Base-by-base conservation (phyloP, 441 rosid genomes). In the Arabidopsis hybrid region DNA sequence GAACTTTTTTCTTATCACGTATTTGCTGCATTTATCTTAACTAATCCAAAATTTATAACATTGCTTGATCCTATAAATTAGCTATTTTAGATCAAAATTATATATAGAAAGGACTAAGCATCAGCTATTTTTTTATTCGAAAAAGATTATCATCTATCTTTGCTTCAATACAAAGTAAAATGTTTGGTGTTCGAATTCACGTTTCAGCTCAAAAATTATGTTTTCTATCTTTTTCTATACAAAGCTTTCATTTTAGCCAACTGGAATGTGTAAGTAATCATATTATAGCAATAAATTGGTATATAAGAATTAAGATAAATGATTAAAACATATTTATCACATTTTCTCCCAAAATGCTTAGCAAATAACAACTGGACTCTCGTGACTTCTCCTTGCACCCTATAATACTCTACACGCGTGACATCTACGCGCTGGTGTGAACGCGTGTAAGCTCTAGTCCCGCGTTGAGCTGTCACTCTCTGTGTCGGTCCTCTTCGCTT, bases 401-500 rank as follows among this genome's bases (percentile, higher is more conserved):
- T 52, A 11, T 14, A 34, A 21, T 21, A 21, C 14, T 49, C 0
- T 5, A 62, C 10, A 21, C 26, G 26, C 26, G 26, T 21, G 26
- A 21, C 26, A 21, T 21, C 26, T 21, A 77, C 80, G 80, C 80
- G 80, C 72, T 76, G 0, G 0, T 7, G 34, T 10, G n/a, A 43
- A 3, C 72, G 72, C 76, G 72, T 43, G 32, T 31, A 77, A 65
- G 12, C 12, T 34, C 6, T 14, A 1, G 42, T 60, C 59, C 72
- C 76, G 80, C 76, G 76, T 77, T 77, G 76, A 51, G 80, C 80
- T 77, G 80, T 77, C 80, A 32, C 68, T 10, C 62, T 49, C 67
- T 64, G 49, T 63, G 79, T 69, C 75, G 79, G 71, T 76, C 69
- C 57, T 53, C 62, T 31, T 66, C 18, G 62, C 78, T 74, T 75